Base-by-base conservation (phyloP, 352 stramenopile species). In the Globisporangium paroecandrum region DNA sequence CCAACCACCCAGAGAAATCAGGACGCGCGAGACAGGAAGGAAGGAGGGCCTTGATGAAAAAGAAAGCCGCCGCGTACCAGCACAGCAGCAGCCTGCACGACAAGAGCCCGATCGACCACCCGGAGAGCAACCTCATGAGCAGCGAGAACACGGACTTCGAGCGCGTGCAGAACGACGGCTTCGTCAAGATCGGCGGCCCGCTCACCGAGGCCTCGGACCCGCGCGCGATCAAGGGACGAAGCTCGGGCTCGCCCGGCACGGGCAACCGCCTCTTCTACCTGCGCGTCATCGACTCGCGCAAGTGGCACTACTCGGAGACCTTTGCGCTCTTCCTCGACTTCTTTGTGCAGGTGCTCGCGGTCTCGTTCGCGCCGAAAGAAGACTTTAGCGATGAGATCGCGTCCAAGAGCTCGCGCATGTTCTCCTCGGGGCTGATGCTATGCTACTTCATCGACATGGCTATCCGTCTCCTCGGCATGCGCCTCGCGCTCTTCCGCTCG, bases 261-360 rank as follows among this genome's bases (percentile, higher is more conserved):
- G 79, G 81, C 43, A 79, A 89, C 60, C 87, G 84, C 38, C 75
- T 93, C n/a, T 93, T 93, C 65, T 92, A 81, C 68, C 70, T 94
- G 64, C 89, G 85, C 34, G 78, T 94, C 38, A 89, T 94, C 69
- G 89, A 96, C 72, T 93, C 86, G 61, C 87, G 89, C 73, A 94
- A 93, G 70, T 96, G 89, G 86, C 89, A 96, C 70, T 95, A 96
- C 74, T 85, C 78, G 60, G 85, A 95, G 70, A 91, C 87, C 3
- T 91, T 94, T 58, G 81, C 84, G 68, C 81, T 94, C 29, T 95
- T 94, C 62, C 67, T 94, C 56, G 89, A 96, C 77, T 96, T 96
- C 57, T 88, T 94, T 60, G 82, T 89, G 51, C 89, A 96, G 72
- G 74, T 96, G 43, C 65, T 94, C 38, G 78, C 87, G 58, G 79